phyloP scores from a whole-genome alignment of 2,329 filamentous ascomycete species.

The Calonectria hongkongensis region DNA sequence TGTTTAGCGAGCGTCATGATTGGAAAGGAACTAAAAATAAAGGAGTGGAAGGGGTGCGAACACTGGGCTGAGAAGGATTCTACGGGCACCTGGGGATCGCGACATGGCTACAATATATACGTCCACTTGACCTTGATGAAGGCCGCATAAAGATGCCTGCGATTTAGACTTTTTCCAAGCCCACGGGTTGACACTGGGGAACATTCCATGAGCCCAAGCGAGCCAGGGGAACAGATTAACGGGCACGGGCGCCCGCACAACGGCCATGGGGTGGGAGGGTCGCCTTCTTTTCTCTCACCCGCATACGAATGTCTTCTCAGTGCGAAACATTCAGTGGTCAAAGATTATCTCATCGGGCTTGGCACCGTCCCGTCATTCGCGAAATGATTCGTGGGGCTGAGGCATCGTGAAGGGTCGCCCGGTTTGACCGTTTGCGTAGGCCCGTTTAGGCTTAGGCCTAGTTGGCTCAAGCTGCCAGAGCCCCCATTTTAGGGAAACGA shows the following conservation, averaged over 20 bases:
- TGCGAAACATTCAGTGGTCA: background rate
- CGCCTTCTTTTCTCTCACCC: background rate
- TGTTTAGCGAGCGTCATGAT: constrained; percentile 15
- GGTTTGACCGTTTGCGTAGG: constrained; percentile 15
- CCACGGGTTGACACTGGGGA: constrained; percentile 15
- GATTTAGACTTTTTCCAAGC: constrained; percentile 9
- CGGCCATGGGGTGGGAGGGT: constrained; percentile 1
- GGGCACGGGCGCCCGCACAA: constrained; percentile 11
- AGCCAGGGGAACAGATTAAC: constrained; percentile 7
- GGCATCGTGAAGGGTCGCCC: constrained; percentile 6
- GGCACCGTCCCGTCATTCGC: background rate
- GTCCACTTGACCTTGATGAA: background rate
- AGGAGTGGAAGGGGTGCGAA: constrained; percentile 25
- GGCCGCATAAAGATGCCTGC: background rate
- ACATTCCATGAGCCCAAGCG: constrained; percentile 20
- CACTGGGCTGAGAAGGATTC: constrained; percentile 19
- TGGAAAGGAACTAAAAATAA: constrained; percentile 7
- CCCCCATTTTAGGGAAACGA: constrained; percentile 21
- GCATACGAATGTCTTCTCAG: background rate
- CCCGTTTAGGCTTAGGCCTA: background rate
- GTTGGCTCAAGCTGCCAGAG: background rate
- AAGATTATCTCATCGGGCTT: constrained; percentile 21
- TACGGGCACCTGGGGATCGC: constrained; percentile 10
- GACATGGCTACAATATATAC: constrained; percentile 21
- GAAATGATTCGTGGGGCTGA: constrained; percentile 25